Percentiles rank a stretch among this genome's conserved stretches.
Evolutionary conservation across 805 yeast genomes (phyloP).

Genomic region (Teunomyces kruisii): DNA sequence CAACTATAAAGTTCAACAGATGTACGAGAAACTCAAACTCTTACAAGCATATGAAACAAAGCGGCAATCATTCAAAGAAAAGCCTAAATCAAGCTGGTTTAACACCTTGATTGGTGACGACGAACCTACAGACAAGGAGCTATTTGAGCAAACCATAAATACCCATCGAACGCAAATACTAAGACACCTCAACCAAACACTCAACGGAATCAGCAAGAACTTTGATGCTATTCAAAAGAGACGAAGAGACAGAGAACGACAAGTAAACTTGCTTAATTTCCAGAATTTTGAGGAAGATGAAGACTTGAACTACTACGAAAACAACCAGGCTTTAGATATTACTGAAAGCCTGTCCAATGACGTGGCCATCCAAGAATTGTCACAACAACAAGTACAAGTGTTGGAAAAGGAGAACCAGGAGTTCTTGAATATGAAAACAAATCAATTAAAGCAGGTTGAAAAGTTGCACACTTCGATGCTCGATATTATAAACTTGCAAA

Average conservation of each 20-base stretch:
- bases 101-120: slow-evolving; percentile 27
- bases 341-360: slow-evolving; percentile 10
- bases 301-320: neutral
- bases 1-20: slow-evolving; percentile 49
- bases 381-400: slow-evolving; percentile 58
- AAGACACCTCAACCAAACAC: slow-evolving; percentile 45
- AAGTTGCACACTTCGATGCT: slow-evolving; percentile 60
- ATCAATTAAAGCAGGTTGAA: slow-evolving; percentile 59
- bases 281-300: slow-evolving; percentile 41
- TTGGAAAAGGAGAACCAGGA: slow-evolving; percentile 61
- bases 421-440: slow-evolving; percentile 53
- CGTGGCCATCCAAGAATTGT: slow-evolving; percentile 18
- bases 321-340: neutral
- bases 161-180: slow-evolving; percentile 50
- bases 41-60: slow-evolving; percentile 53
- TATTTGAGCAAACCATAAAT: slow-evolving; percentile 38
- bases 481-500: slow-evolving; percentile 74
- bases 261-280: slow-evolving; percentile 36
- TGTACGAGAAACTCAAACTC: slow-evolving; percentile 49
- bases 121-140: slow-evolving; percentile 33
- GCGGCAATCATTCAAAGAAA: slow-evolving; percentile 28
- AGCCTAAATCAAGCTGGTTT: slow-evolving; percentile 8
- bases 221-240: slow-evolving; percentile 52
- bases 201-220: slow-evolving; percentile 41
- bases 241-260: slow-evolving; percentile 42